Evolutionary conservation across 805 yeast species (phyloP), one percentile per base, ranked within the genome.

Genomic region (Candida schatavii): DNA sequence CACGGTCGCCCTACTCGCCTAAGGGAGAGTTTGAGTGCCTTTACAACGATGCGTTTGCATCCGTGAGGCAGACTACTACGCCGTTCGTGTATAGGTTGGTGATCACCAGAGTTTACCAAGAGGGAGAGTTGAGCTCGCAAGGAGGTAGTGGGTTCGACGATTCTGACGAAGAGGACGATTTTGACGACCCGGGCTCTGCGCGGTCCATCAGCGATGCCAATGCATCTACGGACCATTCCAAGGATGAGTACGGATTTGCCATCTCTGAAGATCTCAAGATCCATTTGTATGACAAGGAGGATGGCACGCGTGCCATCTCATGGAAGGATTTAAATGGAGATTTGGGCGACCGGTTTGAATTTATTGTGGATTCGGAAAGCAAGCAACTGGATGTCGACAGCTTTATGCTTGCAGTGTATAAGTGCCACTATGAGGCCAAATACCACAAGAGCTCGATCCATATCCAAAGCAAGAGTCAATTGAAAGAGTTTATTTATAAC

Each of bases 321-420:
- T 91, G 98, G 98, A 72, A 66, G 11, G 96, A 93, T 59, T 57
- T 80, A 28, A 81, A 80, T 34, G 97, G 96, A n/a, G 97, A 90
- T 53, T 71, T 74, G 4, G 97, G 88, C 19, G 97, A 90, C 55
- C 66, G 72, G 47, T 88, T 84, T 61, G 95, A 89, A 61, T 90
- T 87, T 62, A 73, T 85, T 18, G 78, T 88, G 38, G 87, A 81
- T 46, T 75, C 74, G 37, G 73, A 75, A 11, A 77, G 81, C n/a
- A 68, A 78, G 6, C 52, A 66, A 13, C 77, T 71, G 20, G 73
- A 80, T 30, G 77, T 84, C 30, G 79, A 83, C 25, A 70, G 72
- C 33, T 91, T 91, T 58, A 75, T 74, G 65, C 57, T 66, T 20
- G 69, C 80, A 1, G 69, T 88, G 11, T 74, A 78, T 53, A 75